Conservation (phyloP, 108 stramenopile genomes). For the Cyclotella sp. region DNA sequence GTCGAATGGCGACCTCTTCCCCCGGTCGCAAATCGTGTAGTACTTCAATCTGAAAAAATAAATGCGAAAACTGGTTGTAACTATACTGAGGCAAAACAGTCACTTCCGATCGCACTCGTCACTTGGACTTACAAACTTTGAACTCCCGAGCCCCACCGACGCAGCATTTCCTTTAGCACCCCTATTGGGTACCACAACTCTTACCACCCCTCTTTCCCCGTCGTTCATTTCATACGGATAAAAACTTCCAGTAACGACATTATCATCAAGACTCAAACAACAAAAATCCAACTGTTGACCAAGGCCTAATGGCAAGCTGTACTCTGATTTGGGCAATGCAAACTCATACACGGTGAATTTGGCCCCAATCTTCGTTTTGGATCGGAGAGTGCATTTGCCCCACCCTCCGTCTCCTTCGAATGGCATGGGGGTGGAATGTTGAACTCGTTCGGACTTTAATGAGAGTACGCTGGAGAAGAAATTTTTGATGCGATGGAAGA, state of each 20-base stretch:
- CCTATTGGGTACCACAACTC: conserved; percentile 44
- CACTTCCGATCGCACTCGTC: neutral
- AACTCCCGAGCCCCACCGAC: conserved; percentile 46
- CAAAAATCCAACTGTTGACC: conserved; percentile 72
- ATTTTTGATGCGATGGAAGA: conserved; percentile 10
- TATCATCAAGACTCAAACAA: conserved; percentile 60
- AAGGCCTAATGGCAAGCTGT: conserved; percentile 57
- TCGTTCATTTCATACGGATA: conserved; percentile 50
- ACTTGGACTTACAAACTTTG: conserved; percentile 62
- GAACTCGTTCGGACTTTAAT: neutral
- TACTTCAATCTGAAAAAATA: conserved; percentile 51
- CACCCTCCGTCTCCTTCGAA: conserved; percentile 66
- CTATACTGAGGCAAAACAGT: too few species aligned
- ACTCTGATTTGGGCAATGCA: conserved; percentile 56
- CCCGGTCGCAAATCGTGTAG: conserved; percentile 67
- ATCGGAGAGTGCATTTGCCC: conserved; percentile 65
- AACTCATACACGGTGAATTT: conserved; percentile 67
- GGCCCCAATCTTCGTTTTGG: conserved; percentile 49
- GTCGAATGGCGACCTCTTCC: conserved; percentile 77
- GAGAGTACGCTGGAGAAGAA: neutral
- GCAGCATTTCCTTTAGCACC: conserved; percentile 45
- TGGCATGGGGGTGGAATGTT: conserved; percentile 59
- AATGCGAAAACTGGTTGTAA: neutral
- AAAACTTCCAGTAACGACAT: conserved; percentile 66
- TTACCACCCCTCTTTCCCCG: conserved; percentile 23